These are phyloP conservation scores for Wallacemonas sp. DNA, from an alignment of 208 protist species.

Conservation along the genomic window DNA sequence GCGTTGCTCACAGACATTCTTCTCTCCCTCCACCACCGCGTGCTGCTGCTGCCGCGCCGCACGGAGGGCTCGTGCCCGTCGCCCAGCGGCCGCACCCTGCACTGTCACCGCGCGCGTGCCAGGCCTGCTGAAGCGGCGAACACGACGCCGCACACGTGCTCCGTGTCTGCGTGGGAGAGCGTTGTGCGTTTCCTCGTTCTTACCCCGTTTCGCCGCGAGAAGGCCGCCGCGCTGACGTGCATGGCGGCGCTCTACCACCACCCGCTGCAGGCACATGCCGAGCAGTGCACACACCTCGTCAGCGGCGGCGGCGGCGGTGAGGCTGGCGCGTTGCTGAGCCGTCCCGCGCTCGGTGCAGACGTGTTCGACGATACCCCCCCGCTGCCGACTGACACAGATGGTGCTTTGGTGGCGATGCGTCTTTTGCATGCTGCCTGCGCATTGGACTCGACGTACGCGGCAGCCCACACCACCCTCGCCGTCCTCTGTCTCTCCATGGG, in stretches of 20 bases:
- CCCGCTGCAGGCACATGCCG: background rate
- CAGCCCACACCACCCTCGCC: slow-evolving; percentile 18
- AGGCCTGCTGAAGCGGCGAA: background rate
- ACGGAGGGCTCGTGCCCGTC: too few species aligned
- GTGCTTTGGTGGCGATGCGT: slow-evolving; percentile 20
- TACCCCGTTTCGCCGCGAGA: background rate
- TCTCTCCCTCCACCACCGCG: slow-evolving; percentile 7
- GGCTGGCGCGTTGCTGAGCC: too few species aligned
- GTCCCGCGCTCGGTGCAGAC: background rate
- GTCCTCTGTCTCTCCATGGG: background rate
- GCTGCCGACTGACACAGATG: slow-evolving; percentile 6
- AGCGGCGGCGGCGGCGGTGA: background rate
- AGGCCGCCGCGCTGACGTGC: slow-evolving; percentile 1
- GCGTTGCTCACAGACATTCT: background rate
- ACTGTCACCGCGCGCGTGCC: too few species aligned
- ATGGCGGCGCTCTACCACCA: slow-evolving; percentile 15
- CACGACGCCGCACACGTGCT: background rate
- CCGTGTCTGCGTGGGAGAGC: background rate
- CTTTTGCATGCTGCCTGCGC: slow-evolving; percentile 29
- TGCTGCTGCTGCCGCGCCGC: background rate
- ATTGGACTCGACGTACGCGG: slow-evolving; percentile 18
- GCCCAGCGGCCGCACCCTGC: too few species aligned
- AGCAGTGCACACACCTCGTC: background rate
- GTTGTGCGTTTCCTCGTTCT: slow-evolving; percentile 9
- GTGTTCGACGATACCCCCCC: background rate